phyloP scores from a whole-genome alignment of 2,329 filamentous ascomycete genomes.

The Scedosporium aurantiacum region DNA sequence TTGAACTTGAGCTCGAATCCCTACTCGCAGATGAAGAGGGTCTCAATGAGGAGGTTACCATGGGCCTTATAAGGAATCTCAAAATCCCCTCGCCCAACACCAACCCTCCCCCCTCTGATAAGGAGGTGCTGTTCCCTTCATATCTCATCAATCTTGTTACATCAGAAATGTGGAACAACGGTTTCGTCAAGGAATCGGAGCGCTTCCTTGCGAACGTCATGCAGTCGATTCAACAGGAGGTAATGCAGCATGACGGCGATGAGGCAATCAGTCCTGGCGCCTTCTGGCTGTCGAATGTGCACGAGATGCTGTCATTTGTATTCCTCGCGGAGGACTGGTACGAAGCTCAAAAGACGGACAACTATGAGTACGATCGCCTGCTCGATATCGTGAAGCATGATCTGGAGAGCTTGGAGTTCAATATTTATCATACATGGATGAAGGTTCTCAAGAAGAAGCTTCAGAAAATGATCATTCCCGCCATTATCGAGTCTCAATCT shows the following conservation, averaged over 20 bases:
- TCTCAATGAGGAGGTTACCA: constrained; percentile 91
- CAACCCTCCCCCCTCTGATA: constrained; percentile 85
- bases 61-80: constrained; percentile 90
- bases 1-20: constrained; percentile 89
- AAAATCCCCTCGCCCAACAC: constrained; percentile 88
- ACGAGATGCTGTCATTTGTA: constrained; percentile 99
- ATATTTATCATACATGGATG: constrained; percentile 99
- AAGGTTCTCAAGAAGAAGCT: constrained; percentile 99
- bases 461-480: constrained; percentile 98
- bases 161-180: constrained; percentile 99
- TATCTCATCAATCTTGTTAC: constrained; percentile 99
- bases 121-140: constrained; percentile 96
- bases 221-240: constrained; percentile 98
- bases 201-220: constrained; percentile 98
- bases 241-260: constrained; percentile 97
- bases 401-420: constrained; percentile 95
- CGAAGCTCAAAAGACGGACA: constrained; percentile 97
- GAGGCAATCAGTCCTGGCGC: constrained; percentile 94
- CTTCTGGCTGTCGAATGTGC: constrained; percentile 98
- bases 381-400: constrained; percentile 99
- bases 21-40: constrained; percentile 91
- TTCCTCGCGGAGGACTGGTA: constrained; percentile 99
- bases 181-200: constrained; percentile 98
- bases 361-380: constrained; percentile 95
- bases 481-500: constrained; percentile 97